Evolutionary conservation across 108 stramenopile species (phyloP).

Genomic region (Skeletonema menzelii): DNA sequence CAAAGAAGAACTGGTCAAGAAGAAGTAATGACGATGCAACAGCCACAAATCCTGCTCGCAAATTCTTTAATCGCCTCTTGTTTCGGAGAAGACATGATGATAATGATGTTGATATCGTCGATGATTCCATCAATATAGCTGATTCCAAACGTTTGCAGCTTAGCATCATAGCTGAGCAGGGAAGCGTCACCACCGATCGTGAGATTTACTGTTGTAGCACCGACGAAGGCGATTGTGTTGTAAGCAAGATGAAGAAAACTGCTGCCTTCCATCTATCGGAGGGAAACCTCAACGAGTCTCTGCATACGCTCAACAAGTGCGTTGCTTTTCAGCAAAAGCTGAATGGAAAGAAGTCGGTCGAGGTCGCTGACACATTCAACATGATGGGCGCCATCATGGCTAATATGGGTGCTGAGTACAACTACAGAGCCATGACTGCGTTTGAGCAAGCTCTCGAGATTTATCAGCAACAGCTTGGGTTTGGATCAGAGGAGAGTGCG

Average conservation of each 20-base stretch:
- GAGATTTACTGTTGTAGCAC: not conserved
- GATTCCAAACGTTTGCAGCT: not conserved
- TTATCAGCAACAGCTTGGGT: not conserved
- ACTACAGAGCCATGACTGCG: not conserved
- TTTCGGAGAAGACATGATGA: not conserved
- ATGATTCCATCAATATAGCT: not conserved
- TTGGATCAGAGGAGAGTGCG: not conserved
- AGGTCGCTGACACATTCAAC: not conserved
- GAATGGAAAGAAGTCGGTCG: not conserved
- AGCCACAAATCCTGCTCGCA: not conserved
- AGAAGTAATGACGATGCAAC: not conserved
- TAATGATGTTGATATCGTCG: not conserved
- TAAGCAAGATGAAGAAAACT: not conserved
- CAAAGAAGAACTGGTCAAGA: not conserved
- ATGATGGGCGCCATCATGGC: not conserved
- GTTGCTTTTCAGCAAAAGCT: not conserved
- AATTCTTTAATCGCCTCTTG: not conserved
- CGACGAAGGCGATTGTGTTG: not conserved
- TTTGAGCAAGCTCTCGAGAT: not conserved
- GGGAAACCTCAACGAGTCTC: not conserved
- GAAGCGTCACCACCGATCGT: not conserved
- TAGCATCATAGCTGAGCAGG: not conserved
- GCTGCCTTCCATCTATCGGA: not conserved
- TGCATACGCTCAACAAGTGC: not conserved
- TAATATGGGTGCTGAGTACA: not conserved